Evolutionary conservation across 768 basidiomycete genomes (phyloP).

Genomic region (Hemileccinum impolitum): DNA sequence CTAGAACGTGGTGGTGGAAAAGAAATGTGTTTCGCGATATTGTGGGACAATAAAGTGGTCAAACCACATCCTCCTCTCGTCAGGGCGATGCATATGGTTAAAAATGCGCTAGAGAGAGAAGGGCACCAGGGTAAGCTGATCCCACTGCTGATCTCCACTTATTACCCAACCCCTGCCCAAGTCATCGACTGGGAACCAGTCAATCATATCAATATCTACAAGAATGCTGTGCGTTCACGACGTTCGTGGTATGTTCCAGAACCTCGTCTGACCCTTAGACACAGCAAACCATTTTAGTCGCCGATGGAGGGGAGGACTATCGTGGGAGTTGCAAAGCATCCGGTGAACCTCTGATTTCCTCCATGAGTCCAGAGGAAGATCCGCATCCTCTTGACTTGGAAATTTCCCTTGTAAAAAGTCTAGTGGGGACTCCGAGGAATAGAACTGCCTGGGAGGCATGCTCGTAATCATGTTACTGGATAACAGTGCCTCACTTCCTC

Average conservation of each 20-base stretch:
- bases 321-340: slow-evolving; percentile 33
- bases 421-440: slow-evolving; percentile 43
- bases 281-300: slow-evolving; percentile 37
- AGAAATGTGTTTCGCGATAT: slow-evolving; percentile 52
- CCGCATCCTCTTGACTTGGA: slow-evolving; percentile 39
- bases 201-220: slow-evolving; percentile 41
- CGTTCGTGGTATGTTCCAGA: background rate
- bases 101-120: slow-evolving; percentile 54
- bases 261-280: background rate
- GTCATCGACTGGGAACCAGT: slow-evolving; percentile 68
- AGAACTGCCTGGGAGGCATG: slow-evolving; percentile 42
- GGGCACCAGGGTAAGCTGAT: slow-evolving; percentile 59
- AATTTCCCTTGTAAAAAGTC: slow-evolving; percentile 41
- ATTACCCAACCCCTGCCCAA: background rate
- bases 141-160: background rate
- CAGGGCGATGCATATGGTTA: slow-evolving; percentile 57
- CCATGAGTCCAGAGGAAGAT: slow-evolving; percentile 34
- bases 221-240: slow-evolving; percentile 19
- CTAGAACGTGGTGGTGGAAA: slow-evolving; percentile 55
- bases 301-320: slow-evolving; percentile 42
- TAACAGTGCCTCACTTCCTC: background rate
- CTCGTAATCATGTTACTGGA: background rate
- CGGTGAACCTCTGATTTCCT: slow-evolving; percentile 42
- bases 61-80: slow-evolving; percentile 63
- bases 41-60: slow-evolving; percentile 63